Conservation (phyloP, 306 rosid species). For the Psophocarpus tetragonolobus region DNA sequence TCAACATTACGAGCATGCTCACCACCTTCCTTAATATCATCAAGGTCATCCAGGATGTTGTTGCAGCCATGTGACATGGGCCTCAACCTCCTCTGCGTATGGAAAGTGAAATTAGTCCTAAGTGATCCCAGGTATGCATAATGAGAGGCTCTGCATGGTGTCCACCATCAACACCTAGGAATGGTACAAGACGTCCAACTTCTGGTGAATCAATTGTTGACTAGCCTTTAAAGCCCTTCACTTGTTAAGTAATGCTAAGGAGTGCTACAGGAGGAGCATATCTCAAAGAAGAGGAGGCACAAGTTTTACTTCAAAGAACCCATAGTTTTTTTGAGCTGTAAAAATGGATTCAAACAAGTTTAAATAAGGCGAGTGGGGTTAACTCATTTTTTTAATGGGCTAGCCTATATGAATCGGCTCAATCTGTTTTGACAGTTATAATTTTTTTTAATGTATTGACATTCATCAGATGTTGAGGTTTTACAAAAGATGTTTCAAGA, state of each 20-base stretch:
- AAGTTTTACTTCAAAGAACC: not conserved
- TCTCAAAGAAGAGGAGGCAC: not conserved
- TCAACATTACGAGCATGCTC: not conserved
- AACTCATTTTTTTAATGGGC: too few species aligned
- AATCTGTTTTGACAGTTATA: too few species aligned
- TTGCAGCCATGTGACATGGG: not conserved
- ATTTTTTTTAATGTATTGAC: too few species aligned
- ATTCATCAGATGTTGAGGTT: too few species aligned
- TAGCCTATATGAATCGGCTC: too few species aligned
- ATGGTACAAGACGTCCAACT: not conserved
- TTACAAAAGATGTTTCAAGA: too few species aligned
- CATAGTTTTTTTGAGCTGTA: too few species aligned
- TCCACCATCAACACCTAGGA: not conserved
- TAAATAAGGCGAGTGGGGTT: too few species aligned
- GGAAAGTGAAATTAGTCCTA: not conserved
- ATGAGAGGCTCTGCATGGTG: not conserved
- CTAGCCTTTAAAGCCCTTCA: not conserved
- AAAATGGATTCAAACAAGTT: too few species aligned
- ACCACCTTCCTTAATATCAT: not conserved
- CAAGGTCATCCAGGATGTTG: not conserved
- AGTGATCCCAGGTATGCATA: not conserved
- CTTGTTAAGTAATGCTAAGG: not conserved
- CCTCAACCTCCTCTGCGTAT: not conserved
- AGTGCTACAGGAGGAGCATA: not conserved
- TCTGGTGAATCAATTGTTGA: not conserved